These are phyloP conservation scores for Cornus florida DNA, from an alignment of 148 eudicot genomes.

Conservation along the genomic window DNA sequence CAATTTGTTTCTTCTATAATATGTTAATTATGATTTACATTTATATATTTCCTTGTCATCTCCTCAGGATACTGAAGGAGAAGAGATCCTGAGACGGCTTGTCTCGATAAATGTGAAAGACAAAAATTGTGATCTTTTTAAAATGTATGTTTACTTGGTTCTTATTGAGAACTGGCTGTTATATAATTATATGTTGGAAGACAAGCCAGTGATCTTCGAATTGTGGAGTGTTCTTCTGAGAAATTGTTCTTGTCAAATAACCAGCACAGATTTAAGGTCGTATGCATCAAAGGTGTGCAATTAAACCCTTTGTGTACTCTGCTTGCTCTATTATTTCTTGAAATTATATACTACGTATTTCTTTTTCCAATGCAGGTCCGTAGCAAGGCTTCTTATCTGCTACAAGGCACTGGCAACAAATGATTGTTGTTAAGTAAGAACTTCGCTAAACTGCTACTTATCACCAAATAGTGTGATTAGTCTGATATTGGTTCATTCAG, in stretches of 20 bases:
- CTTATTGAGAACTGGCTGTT: slow-evolving; percentile 74
- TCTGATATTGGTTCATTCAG: too few species aligned
- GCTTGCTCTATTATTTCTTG: neutral
- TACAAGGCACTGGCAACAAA: slow-evolving; percentile 46
- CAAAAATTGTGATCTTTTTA: slow-evolving; percentile 64
- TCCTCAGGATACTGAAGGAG: slow-evolving; percentile 50
- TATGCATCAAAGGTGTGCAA: slow-evolving; percentile 73
- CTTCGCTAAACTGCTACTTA: neutral
- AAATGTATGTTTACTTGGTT: slow-evolving; percentile 61
- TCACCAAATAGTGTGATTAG: neutral
- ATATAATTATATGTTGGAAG: slow-evolving; percentile 24
- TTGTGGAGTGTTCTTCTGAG: slow-evolving; percentile 61
- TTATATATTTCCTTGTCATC: neutral
- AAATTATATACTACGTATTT: neutral
- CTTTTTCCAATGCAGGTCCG: slow-evolving; percentile 59
- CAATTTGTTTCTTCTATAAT: neutral
- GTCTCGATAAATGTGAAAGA: slow-evolving; percentile 61
- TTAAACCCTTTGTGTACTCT: slow-evolving; percentile 2
- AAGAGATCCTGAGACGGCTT: slow-evolving; percentile 50
- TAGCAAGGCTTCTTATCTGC: slow-evolving; percentile 78
- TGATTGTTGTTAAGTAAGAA: slow-evolving; percentile 21
- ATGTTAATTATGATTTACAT: neutral
- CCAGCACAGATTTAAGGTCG: slow-evolving; percentile 80
- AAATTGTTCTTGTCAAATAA: slow-evolving; percentile 69
- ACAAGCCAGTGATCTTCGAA: slow-evolving; percentile 30